phyloP scores from a whole-genome alignment of 495 filamentous ascomycete genomes.

The Xylaria scruposa region DNA sequence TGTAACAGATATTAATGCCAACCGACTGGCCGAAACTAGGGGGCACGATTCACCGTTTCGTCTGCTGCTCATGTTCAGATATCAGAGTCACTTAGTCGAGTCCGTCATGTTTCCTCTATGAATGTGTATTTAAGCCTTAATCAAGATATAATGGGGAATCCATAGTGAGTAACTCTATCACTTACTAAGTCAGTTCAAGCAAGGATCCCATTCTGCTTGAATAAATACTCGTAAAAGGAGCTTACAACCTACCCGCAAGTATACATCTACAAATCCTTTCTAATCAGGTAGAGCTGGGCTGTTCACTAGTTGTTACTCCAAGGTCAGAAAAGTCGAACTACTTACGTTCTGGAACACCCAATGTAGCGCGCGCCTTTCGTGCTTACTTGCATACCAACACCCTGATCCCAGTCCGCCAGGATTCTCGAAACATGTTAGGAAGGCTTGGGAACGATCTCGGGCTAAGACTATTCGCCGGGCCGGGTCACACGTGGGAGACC shows the following conservation, averaged over 20 bases:
- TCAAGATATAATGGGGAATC: background rate
- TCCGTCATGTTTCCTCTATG: background rate
- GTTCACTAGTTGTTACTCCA: background rate
- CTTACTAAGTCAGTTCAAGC: background rate
- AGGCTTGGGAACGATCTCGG: background rate
- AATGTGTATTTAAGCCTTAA: background rate
- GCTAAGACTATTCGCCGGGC: background rate
- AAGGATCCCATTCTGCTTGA: background rate
- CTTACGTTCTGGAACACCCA: background rate
- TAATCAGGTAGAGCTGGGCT: background rate
- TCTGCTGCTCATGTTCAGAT: too few relatives aligned
- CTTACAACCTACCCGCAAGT: background rate
- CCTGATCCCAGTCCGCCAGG: background rate
- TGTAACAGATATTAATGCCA: background rate
- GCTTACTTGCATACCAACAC: background rate
- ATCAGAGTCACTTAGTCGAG: too few relatives aligned
- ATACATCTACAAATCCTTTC: background rate
- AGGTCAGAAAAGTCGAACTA: background rate
- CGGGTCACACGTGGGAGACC: background rate
- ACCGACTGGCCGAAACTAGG: too few relatives aligned
- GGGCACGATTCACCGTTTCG: too few relatives aligned
- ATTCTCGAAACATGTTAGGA: background rate
- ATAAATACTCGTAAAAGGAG: background rate
- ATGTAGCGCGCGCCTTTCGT: background rate
- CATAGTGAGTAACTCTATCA: background rate